Conservation (phyloP, 2,329 filamentous ascomycete genomes). For the Penicillium fuscoglaucum region DNA sequence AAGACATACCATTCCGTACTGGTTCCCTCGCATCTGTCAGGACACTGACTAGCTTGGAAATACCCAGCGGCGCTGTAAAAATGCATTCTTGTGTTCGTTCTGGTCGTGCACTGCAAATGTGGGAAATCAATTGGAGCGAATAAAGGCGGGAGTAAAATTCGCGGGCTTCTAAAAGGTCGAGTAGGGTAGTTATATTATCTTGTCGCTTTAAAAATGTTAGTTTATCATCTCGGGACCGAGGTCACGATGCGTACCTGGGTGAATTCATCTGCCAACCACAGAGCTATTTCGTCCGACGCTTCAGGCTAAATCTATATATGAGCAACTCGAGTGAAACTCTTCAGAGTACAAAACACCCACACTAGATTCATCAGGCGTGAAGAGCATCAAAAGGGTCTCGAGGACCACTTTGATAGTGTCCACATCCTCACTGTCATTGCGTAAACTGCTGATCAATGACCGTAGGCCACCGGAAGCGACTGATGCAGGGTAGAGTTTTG, state of each 20-base stretch:
- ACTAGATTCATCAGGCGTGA: conserved; percentile 66
- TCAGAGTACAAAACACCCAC: conserved; percentile 41
- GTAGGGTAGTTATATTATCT: conserved; percentile 89
- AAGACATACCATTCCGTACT: conserved; percentile 66
- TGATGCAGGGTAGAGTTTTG: conserved; percentile 92
- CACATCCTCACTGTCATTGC: conserved; percentile 88
- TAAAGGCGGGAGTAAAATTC: conserved; percentile 94
- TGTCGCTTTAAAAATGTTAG: conserved; percentile 67
- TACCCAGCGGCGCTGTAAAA: conserved; percentile 81
- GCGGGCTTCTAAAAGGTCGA: conserved; percentile 81
- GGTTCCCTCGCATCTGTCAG: conserved; percentile 85
- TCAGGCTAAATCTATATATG: conserved; percentile 62
- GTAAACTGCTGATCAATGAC: conserved; percentile 79
- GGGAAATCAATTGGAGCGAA: conserved; percentile 81
- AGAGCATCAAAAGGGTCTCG: conserved; percentile 93
- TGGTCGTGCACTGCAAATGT: conserved; percentile 79
- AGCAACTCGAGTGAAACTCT: conserved; percentile 16
- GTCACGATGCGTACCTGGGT: conserved; percentile 65
- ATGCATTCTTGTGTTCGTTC: conserved; percentile 95
- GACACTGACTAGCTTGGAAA: conserved; percentile 78
- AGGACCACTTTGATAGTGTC: conserved; percentile 94
- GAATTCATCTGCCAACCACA: conserved; percentile 98
- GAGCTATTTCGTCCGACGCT: conserved; percentile 90
- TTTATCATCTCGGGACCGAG: conserved; percentile 22
- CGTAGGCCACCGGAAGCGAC: conserved; percentile 91